These are phyloP conservation scores for Saturnispora besseyi DNA, from an alignment of 805 yeast genomes.

Conservation along the genomic window DNA sequence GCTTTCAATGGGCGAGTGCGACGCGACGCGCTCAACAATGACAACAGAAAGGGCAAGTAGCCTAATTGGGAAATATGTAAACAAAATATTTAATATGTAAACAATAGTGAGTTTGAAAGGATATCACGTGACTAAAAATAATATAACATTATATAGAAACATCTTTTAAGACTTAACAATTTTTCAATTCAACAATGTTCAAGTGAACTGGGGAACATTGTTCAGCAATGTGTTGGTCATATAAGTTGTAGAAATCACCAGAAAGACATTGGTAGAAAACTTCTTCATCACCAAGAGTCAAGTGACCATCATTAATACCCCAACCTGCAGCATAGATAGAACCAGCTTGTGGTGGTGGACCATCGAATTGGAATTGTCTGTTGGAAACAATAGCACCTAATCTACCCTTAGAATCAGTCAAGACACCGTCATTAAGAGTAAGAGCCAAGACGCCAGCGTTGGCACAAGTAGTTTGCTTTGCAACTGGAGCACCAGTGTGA, in stretches of 20 bases:
- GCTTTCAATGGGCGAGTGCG: no score
- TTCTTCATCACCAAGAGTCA: constrained; percentile 40
- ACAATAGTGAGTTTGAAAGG: not conserved
- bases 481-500: constrained; percentile 18
- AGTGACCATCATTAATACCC: constrained; percentile 39
- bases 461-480: constrained; percentile 28
- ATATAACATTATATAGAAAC: not conserved
- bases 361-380: constrained; percentile 60
- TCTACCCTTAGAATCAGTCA: constrained; percentile 41
- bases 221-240: constrained; percentile 38
- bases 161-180: constrained; percentile 17
- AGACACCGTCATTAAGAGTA: constrained; percentile 33
- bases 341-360: constrained; percentile 58
- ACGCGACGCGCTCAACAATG: no score
- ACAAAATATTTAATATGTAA: not conserved
- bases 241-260: constrained; percentile 51
- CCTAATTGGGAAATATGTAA: not conserved
- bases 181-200: constrained; percentile 34
- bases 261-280: constrained; percentile 46
- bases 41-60: not conserved
- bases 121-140: no score
- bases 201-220: constrained; percentile 42
- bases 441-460: constrained; percentile 33
- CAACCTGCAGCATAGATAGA: constrained; percentile 45
- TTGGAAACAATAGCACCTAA: constrained; percentile 52